Evolutionary conservation across 441 rosid genomes (phyloP).

Genomic region (Erodium texanum): DNA sequence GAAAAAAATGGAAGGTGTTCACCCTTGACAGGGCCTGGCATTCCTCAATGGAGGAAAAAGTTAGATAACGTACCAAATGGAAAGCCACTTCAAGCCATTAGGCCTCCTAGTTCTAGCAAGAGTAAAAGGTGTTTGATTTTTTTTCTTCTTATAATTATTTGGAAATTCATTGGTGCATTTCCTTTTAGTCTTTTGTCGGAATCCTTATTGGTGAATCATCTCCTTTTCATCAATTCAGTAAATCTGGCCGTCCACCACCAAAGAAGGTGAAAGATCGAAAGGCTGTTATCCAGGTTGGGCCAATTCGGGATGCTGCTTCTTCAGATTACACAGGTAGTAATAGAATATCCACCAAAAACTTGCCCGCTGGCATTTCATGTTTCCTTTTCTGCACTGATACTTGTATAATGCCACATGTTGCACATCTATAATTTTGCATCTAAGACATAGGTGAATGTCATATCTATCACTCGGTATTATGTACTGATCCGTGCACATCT

Average conservation of each 20-base stretch:
- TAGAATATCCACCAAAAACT: background rate
- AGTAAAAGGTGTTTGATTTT: constrained; percentile 33
- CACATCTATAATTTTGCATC: background rate
- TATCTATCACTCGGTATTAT: background rate
- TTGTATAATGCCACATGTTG: background rate
- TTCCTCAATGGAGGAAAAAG: constrained; percentile 48
- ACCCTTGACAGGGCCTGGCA: constrained; percentile 39
- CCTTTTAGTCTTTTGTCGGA: constrained; percentile 2
- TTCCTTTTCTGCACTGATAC: background rate
- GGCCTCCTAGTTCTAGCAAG: constrained; percentile 55
- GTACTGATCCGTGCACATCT: background rate
- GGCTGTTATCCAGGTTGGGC: constrained; percentile 42
- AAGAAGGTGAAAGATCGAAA: constrained; percentile 78
- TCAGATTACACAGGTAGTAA: constrained; percentile 51
- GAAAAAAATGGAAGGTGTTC: constrained; percentile 66
- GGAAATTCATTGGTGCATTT: background rate
- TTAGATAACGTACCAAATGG: constrained; percentile 41
- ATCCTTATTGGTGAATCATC: constrained; percentile 12
- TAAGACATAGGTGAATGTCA: background rate
- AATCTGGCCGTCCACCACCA: constrained; percentile 66
- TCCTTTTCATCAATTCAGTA: constrained; percentile 42
- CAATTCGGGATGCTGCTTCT: constrained; percentile 34
- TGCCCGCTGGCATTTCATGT: background rate
- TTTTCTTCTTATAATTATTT: constrained; percentile 7
- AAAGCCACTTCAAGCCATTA: constrained; percentile 42